A percentile compares a stretch with the other conserved stretches of the same genome.
Conservation (phyloP, 83 land plant genomes). For the Larix sibirica region DNA sequence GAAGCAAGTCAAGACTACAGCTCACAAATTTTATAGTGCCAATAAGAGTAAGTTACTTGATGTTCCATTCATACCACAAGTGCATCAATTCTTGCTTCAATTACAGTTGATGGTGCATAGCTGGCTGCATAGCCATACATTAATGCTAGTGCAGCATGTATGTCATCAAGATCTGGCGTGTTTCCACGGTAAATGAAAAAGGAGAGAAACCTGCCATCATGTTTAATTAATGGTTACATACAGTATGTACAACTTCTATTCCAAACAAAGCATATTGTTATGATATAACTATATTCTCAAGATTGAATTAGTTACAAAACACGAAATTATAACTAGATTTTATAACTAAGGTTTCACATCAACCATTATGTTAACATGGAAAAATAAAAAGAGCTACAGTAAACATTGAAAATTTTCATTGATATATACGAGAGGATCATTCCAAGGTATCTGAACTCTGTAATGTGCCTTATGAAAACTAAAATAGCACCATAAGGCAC, state of each 20-base stretch:
- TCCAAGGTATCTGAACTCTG: neutral
- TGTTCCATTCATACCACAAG: constrained; percentile 74
- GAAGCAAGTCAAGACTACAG: neutral
- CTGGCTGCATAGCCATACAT: constrained; percentile 99
- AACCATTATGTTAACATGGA: neutral
- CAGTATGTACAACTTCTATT: neutral
- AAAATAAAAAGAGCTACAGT: neutral
- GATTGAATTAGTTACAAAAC: neutral
- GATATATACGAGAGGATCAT: neutral
- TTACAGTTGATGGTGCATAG: constrained; percentile 96
- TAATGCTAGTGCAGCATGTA: constrained; percentile 96
- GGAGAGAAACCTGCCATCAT: constrained; percentile 64
- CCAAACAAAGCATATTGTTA: neutral
- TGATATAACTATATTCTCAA: too few relatives aligned
- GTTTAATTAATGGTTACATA: neutral
- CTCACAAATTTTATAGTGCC: neutral
- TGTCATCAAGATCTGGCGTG: constrained; percentile 83
- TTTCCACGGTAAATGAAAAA: constrained; percentile 59
- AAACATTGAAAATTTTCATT: too few relatives aligned
- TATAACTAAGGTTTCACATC: neutral
- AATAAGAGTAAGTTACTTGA: neutral
- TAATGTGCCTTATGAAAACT: neutral
- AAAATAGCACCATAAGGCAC: neutral
- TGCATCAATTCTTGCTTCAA: constrained; percentile 98
- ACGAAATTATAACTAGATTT: neutral